phyloP scores from a whole-genome alignment of 2,329 filamentous ascomycete genomes.

The Claviceps sp. region DNA sequence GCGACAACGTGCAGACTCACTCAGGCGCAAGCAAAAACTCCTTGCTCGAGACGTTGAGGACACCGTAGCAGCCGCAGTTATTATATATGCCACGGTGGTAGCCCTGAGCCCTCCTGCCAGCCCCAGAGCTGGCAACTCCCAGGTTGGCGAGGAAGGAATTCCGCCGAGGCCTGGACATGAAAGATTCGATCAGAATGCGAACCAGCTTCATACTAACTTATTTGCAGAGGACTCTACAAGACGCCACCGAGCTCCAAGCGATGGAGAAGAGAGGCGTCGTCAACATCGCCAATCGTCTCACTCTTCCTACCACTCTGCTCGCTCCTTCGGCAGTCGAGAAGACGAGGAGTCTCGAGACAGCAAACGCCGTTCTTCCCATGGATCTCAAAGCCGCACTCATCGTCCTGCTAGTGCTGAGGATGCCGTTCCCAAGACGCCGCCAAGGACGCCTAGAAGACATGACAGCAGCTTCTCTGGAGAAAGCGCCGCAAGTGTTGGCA shows the following conservation, averaged over 20 bases:
- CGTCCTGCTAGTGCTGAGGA: conserved; percentile 25
- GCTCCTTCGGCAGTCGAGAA: conserved; percentile 17
- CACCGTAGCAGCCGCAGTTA: conserved; percentile 37
- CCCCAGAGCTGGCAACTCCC: conserved; percentile 12
- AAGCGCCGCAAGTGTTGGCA: conserved; percentile 20
- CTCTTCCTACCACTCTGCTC: conserved; percentile 19
- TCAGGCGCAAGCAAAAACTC: conserved; percentile 31
- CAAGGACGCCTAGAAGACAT: conserved; percentile 27
- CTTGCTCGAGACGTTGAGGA: conserved; percentile 36
- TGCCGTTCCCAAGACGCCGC: conserved; percentile 19
- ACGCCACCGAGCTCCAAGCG: conserved; percentile 22
- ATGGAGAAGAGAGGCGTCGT: conserved; percentile 28
- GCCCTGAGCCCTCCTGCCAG: conserved; percentile 29
- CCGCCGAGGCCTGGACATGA: conserved; percentile 5
- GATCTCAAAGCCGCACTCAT: conserved; percentile 19
- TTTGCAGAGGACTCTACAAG: conserved; percentile 37
- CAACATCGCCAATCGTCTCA: conserved; percentile 21
- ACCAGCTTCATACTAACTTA: conserved; percentile 40
- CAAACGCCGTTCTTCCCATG: conserved; percentile 14
- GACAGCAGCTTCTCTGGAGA: conserved; percentile 34
- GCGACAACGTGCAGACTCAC: conserved; percentile 27
- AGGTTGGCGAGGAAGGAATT: conserved; percentile 13
- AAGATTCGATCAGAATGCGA: neutral
- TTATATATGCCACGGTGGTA: conserved; percentile 38
- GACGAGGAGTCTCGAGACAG: conserved; percentile 19